Evolutionary conservation across 2,329 filamentous ascomycete genomes (phyloP), one percentile per base, ranked within the genome.

Genomic region (Uncinocarpus reesii): DNA sequence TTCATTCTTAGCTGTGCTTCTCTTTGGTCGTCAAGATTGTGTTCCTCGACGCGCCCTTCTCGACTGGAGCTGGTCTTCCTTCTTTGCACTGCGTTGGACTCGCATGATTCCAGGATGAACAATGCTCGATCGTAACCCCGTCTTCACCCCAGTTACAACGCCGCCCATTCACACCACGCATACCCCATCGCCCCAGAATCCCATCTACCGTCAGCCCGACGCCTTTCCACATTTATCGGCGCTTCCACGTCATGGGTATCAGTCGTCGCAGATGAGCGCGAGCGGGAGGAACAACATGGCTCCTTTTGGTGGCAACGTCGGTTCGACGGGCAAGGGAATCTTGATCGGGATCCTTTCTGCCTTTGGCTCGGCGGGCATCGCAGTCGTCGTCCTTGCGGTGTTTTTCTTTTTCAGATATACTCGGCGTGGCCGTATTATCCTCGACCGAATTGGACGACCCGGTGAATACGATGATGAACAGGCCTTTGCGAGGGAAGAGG

Each of bases 391-490:
- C 50, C 81, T 90, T 58, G 74, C 84, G 47, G 71, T 92, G 62
- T 80, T 96, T 63, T 95, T 95, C 68, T 92, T 95, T 71, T 92
- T 96, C 68, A 80, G 85, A 69, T 93, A 93, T 65, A 95, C 90
- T 31, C 79, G 76, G 47, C 83, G 83, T 43, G 90, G 90, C 36
- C 80, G 90, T 57, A 95, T 98, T 62, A 79, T 96, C 54, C 78
- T 98, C 57, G 92, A 98, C 70, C 82, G 90, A 55, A 83, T 98
- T 65, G 88, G 88, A 38, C 78, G 90, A 52, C 92, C 92, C 0
- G 92, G 92, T 59, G 92, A 96, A 69, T 98, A 88, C 66, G 92
- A 98, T 64, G 92, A 98, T 69, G 92, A 96, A 66, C 90, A 96
- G 70, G 86, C 87, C 8, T 95, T 95, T 71, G 77, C 82, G 55